Conservation (phyloP, 805 yeast species). For the Cyberlindnera meyerae region DNA sequence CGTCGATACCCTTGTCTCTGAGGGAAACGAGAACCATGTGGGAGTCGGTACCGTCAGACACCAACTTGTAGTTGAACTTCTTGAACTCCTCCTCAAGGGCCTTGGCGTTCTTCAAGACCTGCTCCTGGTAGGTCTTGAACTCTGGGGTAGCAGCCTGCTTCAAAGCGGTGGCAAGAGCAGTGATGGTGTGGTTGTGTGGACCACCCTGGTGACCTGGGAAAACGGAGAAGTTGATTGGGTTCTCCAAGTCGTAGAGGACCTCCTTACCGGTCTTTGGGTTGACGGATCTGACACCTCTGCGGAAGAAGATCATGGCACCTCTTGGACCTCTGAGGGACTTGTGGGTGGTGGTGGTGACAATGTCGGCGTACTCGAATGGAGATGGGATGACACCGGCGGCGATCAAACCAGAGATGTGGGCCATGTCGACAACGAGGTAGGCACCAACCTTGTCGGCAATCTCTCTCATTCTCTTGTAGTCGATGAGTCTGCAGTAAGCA, state of each 20-base stretch:
- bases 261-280: slow-evolving; percentile 77
- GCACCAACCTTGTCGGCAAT: slow-evolving; percentile 94
- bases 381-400: slow-evolving; percentile 93
- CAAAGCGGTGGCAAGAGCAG: slow-evolving; percentile 92
- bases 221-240: slow-evolving; percentile 90
- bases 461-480: slow-evolving; percentile 83
- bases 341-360: slow-evolving; percentile 97
- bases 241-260: slow-evolving; percentile 80
- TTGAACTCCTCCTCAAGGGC: slow-evolving; percentile 66
- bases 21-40: slow-evolving; percentile 85
- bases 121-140: slow-evolving; percentile 78
- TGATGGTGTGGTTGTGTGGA: slow-evolving; percentile 96
- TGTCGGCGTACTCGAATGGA: slow-evolving; percentile 90
- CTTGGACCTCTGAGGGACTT: slow-evolving; percentile 98
- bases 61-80: slow-evolving; percentile 65
- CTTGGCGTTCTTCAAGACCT: slow-evolving; percentile 78
- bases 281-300: slow-evolving; percentile 85
- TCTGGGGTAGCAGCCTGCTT: slow-evolving; percentile 89
- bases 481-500: slow-evolving; percentile 88
- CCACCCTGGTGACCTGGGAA: slow-evolving; percentile 99
- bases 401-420: slow-evolving; percentile 93
- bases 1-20: slow-evolving; percentile 74
- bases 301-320: slow-evolving; percentile 96
- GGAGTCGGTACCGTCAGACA: slow-evolving; percentile 91
- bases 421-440: slow-evolving; percentile 91